Conservation (phyloP, 2,329 filamentous ascomycete genomes). For the Aspergillus uvarum region DNA sequence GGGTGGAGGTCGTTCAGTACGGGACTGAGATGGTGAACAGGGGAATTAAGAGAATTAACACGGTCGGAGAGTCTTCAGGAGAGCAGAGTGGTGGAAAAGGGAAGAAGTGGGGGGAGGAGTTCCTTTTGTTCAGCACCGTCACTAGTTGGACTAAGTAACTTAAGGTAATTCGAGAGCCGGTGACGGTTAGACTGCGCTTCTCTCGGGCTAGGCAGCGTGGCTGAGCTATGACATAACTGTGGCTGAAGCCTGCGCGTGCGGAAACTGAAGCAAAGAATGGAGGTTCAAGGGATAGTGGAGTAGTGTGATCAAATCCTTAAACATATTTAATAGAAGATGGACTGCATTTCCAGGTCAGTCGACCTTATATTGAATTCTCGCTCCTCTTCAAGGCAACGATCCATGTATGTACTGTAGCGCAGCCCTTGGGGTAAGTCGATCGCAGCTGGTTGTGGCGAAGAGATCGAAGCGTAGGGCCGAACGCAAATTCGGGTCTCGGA, state of each 20-base stretch:
- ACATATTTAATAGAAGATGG: no score
- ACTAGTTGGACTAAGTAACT: not conserved
- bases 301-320: not conserved
- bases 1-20: not conserved
- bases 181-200: slow-evolving; percentile 25
- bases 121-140: slow-evolving; percentile 12
- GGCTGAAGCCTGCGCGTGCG: slow-evolving; percentile 10
- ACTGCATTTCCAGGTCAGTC: no score
- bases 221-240: slow-evolving; percentile 29
- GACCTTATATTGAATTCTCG: no score
- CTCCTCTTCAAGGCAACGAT: not conserved
- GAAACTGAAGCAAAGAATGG: not conserved
- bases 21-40: not conserved
- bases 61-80: slow-evolving; percentile 1
- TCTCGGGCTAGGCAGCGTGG: slow-evolving; percentile 20
- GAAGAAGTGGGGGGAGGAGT: slow-evolving; percentile 11
- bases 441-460: slow-evolving; percentile 1
- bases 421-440: not conserved
- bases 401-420: no score
- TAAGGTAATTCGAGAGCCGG: slow-evolving; percentile 14
- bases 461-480: not conserved
- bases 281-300: not conserved
- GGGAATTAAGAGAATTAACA: not conserved
- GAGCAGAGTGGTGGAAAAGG: not conserved
- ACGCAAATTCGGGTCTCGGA: slow-evolving; percentile 7